These are phyloP conservation scores for Amanita rubescens DNA, from an alignment of 768 basidiomycete species.

Conservation along the genomic window DNA sequence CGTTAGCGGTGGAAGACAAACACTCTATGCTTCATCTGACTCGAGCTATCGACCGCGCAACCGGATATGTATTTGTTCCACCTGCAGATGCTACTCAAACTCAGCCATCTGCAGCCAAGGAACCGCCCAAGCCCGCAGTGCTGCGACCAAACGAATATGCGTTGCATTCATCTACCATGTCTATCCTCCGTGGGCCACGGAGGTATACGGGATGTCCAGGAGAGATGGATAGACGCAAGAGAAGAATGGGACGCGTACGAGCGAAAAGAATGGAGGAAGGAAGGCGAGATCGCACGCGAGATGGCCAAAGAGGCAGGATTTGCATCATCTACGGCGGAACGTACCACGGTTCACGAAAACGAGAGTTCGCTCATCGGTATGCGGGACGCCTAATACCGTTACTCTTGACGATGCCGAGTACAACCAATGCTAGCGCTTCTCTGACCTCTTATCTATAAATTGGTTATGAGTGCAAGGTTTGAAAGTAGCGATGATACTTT, in stretches of 20 bases:
- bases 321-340: background rate
- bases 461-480: too few species aligned
- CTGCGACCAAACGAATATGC: constrained; percentile 60
- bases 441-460: too few species aligned
- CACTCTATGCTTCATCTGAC: constrained; percentile 88
- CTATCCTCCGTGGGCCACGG: constrained; percentile 39
- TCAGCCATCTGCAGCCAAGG: constrained; percentile 27
- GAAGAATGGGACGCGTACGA: constrained; percentile 83
- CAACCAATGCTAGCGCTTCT: too few species aligned
- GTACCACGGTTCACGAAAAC: background rate
- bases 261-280: constrained; percentile 65
- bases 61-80: constrained; percentile 86
- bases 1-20: constrained; percentile 96
- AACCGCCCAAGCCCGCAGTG: constrained; percentile 20
- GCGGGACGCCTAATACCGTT: too few species aligned
- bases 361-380: too few species aligned
- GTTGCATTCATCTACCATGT: constrained; percentile 61
- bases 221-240: constrained; percentile 85
- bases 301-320: background rate
- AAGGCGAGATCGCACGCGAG: constrained; percentile 54
- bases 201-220: constrained; percentile 77
- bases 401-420: too few species aligned
- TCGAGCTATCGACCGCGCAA: constrained; percentile 80
- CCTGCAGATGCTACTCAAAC: constrained; percentile 15
- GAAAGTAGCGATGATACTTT: too few species aligned